Percentiles rank a stretch among this genome's conserved stretches.
Conservation (phyloP, 208 protist species). For the Crithidia acanthocephali region DNA sequence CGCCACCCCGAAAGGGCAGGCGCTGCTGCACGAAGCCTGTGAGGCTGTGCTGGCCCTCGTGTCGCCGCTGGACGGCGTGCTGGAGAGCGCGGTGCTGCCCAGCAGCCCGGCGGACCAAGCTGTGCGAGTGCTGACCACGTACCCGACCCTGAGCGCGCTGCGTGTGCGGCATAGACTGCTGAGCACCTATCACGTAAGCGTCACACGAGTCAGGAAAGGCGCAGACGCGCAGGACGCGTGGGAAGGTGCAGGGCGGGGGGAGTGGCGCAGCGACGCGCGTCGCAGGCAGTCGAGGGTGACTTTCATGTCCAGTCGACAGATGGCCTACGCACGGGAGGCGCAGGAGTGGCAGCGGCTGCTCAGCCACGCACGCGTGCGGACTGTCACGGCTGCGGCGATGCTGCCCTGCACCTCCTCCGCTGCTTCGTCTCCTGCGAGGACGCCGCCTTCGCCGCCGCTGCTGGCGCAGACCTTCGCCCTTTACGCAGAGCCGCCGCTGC, state of each 20-base stretch:
- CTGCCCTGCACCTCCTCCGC: not conserved
- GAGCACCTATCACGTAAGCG: conserved; percentile 32
- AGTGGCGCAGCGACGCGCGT: not conserved
- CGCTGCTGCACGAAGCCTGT: conserved; percentile 37
- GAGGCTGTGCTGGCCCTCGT: conserved; percentile 40
- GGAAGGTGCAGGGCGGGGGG: not conserved
- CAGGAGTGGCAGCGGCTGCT: conserved; percentile 3
- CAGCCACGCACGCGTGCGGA: not conserved
- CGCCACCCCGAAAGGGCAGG: conserved; percentile 6
- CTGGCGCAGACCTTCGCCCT: conserved; percentile 36
- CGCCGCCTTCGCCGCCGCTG: not conserved
- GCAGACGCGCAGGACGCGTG: too few relatives aligned
- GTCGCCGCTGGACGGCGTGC: conserved; percentile 16
- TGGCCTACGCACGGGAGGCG: conserved; percentile 16
- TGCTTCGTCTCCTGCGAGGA: not conserved
- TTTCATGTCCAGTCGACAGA: conserved; percentile 7
- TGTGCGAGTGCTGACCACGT: conserved; percentile 32
- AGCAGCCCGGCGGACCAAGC: not conserved
- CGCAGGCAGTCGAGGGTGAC: not conserved
- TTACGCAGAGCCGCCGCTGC: conserved; percentile 53
- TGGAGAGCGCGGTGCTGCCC: not conserved
- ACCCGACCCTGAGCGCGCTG: conserved; percentile 47
- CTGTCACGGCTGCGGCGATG: not conserved
- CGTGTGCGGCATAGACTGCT: conserved; percentile 48
- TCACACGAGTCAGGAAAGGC: not conserved